phyloP scores from a whole-genome alignment of 768 basidiomycete species.

The Russula ochroleuca region DNA sequence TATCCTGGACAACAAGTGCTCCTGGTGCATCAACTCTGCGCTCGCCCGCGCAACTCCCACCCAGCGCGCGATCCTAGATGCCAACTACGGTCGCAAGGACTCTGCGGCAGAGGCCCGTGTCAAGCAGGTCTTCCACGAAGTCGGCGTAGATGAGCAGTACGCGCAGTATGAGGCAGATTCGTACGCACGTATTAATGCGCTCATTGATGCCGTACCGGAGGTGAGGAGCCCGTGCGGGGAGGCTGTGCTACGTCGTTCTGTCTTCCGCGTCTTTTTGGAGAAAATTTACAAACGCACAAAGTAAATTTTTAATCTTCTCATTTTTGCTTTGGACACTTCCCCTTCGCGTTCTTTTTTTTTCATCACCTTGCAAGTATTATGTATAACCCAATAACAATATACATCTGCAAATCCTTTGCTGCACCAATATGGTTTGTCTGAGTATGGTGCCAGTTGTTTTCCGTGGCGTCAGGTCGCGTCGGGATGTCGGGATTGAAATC shows the following conservation, averaged over 20 bases:
- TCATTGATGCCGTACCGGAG: slow-evolving; percentile 77
- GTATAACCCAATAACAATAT: neutral
- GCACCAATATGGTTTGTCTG: neutral
- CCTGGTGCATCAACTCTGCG: slow-evolving; percentile 92
- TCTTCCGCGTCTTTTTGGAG: slow-evolving; percentile 80
- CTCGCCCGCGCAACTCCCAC: slow-evolving; percentile 51
- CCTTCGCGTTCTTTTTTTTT: neutral
- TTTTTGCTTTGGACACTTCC: neutral
- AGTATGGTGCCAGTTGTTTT: no score
- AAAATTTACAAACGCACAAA: slow-evolving; percentile 74
- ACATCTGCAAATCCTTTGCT: neutral
- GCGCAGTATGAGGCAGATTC: slow-evolving; percentile 71
- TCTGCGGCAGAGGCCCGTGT: slow-evolving; percentile 53
- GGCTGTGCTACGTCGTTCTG: slow-evolving; percentile 50
- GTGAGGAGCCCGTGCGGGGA: slow-evolving; percentile 33
- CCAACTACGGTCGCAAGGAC: slow-evolving; percentile 61
- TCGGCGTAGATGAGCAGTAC: slow-evolving; percentile 66
- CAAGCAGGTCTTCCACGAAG: slow-evolving; percentile 67
- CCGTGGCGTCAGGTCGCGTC: no score
- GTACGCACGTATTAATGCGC: slow-evolving; percentile 57
- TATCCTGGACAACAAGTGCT: slow-evolving; percentile 98
- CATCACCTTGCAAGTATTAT: neutral
- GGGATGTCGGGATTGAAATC: no score
- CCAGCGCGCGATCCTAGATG: slow-evolving; percentile 60
- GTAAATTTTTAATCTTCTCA: slow-evolving; percentile 29